phyloP scores from a whole-genome alignment of 805 yeast genomes.

The Myxozyma lipomycoides region DNA sequence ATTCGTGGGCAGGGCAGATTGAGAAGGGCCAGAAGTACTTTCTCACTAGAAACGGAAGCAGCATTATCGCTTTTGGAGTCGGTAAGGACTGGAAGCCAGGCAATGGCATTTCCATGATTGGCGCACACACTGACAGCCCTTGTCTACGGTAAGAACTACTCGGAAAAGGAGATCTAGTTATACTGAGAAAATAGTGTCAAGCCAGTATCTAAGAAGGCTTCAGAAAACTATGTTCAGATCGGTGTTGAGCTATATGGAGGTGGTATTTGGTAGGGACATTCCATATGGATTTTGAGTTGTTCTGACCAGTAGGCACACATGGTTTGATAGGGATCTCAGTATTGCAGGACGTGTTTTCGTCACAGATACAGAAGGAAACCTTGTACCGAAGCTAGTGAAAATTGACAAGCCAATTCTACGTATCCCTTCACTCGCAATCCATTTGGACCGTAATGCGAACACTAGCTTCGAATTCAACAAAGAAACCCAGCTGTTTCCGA shows the following conservation, averaged over 20 bases:
- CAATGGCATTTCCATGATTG: constrained; percentile 80
- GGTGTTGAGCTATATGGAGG: constrained; percentile 97
- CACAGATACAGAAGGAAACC: constrained; percentile 40
- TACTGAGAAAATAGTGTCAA: constrained; percentile 48
- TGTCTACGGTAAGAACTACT: constrained; percentile 48
- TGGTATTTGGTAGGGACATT: constrained; percentile 60
- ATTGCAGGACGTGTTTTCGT: constrained; percentile 90
- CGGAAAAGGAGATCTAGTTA: not conserved
- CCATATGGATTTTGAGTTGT: not conserved
- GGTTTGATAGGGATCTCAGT: constrained; percentile 93
- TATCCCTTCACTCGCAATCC: constrained; percentile 93
- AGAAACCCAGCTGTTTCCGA: constrained; percentile 81
- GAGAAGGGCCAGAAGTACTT: constrained; percentile 63
- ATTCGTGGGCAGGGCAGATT: constrained; percentile 59
- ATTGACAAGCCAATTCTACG: constrained; percentile 78
- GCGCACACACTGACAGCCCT: constrained; percentile 97
- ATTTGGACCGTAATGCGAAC: constrained; percentile 72
- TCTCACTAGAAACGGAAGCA: constrained; percentile 86
- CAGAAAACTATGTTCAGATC: constrained; percentile 77
- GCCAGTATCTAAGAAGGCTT: constrained; percentile 68
- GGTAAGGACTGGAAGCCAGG: constrained; percentile 73
- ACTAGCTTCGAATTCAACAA: constrained; percentile 81
- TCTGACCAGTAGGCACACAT: constrained; percentile 51
- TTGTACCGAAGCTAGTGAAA: constrained; percentile 66
- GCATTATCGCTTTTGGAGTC: constrained; percentile 80